Base-by-base conservation (phyloP, 768 basidiomycete species). In the Tephrocybe sp. region DNA sequence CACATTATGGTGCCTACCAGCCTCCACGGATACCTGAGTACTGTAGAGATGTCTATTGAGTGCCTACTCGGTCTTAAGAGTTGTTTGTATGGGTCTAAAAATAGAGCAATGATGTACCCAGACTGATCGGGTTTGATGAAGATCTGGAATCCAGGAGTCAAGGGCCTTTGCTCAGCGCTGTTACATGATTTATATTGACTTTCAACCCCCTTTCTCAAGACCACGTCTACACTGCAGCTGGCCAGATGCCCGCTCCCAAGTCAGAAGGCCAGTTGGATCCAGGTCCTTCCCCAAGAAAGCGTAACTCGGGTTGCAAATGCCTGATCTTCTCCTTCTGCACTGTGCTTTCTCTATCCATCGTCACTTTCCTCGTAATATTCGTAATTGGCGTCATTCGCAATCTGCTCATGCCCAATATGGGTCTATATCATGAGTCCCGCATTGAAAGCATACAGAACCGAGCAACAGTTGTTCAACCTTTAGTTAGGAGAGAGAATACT, bases 401-500 rank as follows among this genome's bases (percentile, higher is more conserved):
- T 3, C 30, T 45, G 1, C 26, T 51, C 0, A 32, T 34, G 15
- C 50, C 50, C 1, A 23, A 37, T 15, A 44, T 9, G 33, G 33
- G 5, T 18, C 33, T 37, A 5, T 49, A 30, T 15, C 39, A 49
- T 10, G 37, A 49, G 6, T 11, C 5, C 34, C 9, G 4, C 34
- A 36, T 36, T 15, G 9, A 11, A 5, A 36, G 34, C n/a, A 20
- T 48, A 32, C 17, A 15, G 2, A 40, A 47, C 37, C 53, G 39
- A 14, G 45, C 36, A 9, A 40, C 37, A 10, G 55, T 63, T 4
- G 63, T 66, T 11, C 57, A 52, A 23, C 66, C 64, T 11, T 47
- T 67, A n/a, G 58, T 67, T 36, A 28, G 45, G 1, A 45, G 57
- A 11, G 24, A 63, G 9, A 56, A 67, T n/a, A 55, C 45, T 1